phyloP scores from a whole-genome alignment of 2,329 filamentous ascomycete species.

The Beauveria caledonica region DNA sequence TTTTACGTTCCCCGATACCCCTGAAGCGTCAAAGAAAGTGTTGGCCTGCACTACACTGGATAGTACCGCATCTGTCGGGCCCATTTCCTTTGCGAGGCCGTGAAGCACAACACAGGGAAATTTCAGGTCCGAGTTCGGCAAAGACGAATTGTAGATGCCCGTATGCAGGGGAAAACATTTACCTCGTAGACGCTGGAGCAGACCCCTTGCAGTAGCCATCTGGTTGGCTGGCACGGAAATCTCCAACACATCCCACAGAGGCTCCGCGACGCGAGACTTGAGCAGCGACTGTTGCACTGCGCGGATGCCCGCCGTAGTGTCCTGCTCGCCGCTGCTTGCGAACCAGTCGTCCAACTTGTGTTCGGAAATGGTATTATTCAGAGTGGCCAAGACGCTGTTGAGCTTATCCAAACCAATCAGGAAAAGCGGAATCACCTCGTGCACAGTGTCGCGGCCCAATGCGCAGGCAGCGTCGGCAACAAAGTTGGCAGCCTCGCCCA shows the following conservation, averaged over 20 bases:
- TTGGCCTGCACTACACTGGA: not conserved
- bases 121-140: not conserved
- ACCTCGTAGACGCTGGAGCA: not conserved
- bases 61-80: not conserved
- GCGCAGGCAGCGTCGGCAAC: constrained; percentile 8
- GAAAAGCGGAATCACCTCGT: constrained; percentile 7
- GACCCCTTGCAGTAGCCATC: not conserved
- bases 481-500: constrained; percentile 9
- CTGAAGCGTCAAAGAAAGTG: not conserved
- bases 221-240: not conserved
- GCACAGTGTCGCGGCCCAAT: constrained; percentile 3
- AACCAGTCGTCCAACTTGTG: constrained; percentile 9
- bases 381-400: not conserved
- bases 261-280: not conserved
- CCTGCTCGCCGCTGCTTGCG: not conserved
- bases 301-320: not conserved
- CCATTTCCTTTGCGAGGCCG: not conserved
- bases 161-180: not conserved
- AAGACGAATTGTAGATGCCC: not conserved
- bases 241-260: not conserved
- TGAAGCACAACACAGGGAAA: constrained; percentile 1
- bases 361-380: not conserved
- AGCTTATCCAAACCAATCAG: constrained; percentile 8
- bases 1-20: not conserved
- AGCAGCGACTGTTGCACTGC: constrained; percentile 5